phyloP scores from a whole-genome alignment of 2,329 filamentous ascomycete genomes.

The Trichoderma hamatum region DNA sequence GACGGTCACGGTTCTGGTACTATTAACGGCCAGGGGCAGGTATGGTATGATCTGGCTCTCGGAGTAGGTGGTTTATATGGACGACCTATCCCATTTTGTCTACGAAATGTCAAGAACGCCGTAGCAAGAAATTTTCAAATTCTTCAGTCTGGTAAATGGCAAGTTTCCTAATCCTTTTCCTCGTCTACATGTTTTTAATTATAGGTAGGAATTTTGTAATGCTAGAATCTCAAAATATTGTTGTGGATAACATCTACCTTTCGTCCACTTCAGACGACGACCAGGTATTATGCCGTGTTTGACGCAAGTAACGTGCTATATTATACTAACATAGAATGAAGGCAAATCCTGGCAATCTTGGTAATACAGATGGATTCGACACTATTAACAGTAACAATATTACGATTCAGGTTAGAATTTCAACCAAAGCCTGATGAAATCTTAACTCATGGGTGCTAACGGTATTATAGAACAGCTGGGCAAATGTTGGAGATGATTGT shows the following conservation, averaged over 20 bases:
- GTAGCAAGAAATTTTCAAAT: conserved; percentile 11
- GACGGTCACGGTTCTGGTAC: conserved; percentile 14
- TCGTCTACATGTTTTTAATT: not conserved
- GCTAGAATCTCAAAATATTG: conserved; percentile 14
- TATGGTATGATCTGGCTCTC: conserved; percentile 9
- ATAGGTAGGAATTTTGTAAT: conserved; percentile 12
- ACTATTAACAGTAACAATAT: conserved; percentile 19
- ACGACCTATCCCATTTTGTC: conserved; percentile 13
- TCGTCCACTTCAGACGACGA: conserved; percentile 10
- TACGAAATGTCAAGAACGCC: conserved; percentile 9
- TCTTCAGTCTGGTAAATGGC: conserved; percentile 17
- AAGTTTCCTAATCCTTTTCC: not conserved
- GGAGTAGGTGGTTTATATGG: conserved; percentile 5
- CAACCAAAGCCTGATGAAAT: not conserved
- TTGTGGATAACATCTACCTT: conserved; percentile 17
- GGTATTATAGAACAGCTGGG: conserved; percentile 4
- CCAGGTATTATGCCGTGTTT: not conserved
- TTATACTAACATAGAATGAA: not conserved
- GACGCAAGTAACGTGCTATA: not conserved
- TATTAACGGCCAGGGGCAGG: conserved; percentile 10
- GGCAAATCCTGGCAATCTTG: conserved; percentile 16
- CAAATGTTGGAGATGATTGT: conserved; percentile 13
- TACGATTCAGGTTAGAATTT: not conserved
- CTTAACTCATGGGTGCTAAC: not conserved
- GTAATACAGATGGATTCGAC: conserved; percentile 11